Evolutionary conservation across 768 basidiomycete genomes (phyloP).

Genomic region (Leccinellum luteum): DNA sequence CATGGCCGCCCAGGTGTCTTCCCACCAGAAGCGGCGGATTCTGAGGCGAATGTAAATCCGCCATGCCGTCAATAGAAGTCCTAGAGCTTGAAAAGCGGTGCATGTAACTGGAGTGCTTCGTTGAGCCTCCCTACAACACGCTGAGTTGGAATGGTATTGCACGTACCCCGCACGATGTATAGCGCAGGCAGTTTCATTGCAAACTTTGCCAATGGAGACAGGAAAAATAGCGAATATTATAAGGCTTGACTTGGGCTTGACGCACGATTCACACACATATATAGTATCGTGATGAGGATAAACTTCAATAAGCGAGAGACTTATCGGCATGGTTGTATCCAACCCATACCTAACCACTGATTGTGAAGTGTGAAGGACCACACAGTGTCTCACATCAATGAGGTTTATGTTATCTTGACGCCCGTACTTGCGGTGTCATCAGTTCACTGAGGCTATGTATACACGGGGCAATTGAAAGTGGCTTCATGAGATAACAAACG

Average conservation of each 20-base stretch:
- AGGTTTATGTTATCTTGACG: neutral
- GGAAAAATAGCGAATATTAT: neutral
- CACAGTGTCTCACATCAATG: neutral
- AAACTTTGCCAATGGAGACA: neutral
- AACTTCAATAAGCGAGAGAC: neutral
- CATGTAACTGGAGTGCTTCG: neutral
- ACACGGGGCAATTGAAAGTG: too few species aligned
- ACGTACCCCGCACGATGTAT: neutral
- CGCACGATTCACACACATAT: neutral
- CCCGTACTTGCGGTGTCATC: neutral
- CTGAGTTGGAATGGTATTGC: neutral
- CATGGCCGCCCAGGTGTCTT: neutral
- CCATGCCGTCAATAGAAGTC: conserved; percentile 17
- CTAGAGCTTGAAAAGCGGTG: neutral
- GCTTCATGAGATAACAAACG: neutral
- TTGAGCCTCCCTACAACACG: neutral
- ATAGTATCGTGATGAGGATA: neutral
- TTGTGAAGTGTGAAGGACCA: neutral
- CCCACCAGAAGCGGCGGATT: conserved; percentile 10
- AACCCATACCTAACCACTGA: too few species aligned
- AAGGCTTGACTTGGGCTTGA: neutral
- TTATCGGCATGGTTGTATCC: neutral
- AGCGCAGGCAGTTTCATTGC: neutral
- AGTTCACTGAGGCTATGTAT: too few species aligned
- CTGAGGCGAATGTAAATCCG: conserved; percentile 17